Conservation (phyloP, 768 basidiomycete species). For the Calocybe gangraenosa region DNA sequence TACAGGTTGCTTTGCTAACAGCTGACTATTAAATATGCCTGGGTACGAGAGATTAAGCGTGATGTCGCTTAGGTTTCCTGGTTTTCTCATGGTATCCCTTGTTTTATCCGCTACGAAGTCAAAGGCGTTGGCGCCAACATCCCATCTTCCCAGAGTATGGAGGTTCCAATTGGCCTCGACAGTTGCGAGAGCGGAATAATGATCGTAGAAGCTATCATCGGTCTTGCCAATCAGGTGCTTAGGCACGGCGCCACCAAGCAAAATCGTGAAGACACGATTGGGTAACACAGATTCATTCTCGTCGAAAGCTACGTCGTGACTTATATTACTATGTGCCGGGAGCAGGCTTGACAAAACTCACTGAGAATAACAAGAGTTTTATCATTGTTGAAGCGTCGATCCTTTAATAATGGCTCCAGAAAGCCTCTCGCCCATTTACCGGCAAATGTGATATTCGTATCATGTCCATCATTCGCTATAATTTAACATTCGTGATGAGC, state of each 20-base stretch:
- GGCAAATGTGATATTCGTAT: slow-evolving; percentile 49
- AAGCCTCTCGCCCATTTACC: slow-evolving; percentile 44
- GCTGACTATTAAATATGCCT: slow-evolving; percentile 20
- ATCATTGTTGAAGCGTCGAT: slow-evolving; percentile 49
- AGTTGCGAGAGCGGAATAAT: slow-evolving; percentile 55
- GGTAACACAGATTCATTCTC: slow-evolving; percentile 41
- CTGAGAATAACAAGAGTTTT: slow-evolving; percentile 53
- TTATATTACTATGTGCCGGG: slow-evolving; percentile 20
- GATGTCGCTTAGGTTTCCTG: slow-evolving; percentile 6
- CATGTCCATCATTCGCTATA: slow-evolving; percentile 51
- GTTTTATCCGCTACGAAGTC: slow-evolving; percentile 42
- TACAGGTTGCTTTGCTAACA: slow-evolving; percentile 13
- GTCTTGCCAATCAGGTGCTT: slow-evolving; percentile 33
- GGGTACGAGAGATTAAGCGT: slow-evolving; percentile 24
- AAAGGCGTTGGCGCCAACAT: slow-evolving; percentile 45
- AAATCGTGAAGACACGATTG: slow-evolving; percentile 43
- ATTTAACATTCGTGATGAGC: slow-evolving; percentile 24
- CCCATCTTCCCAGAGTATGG: slow-evolving; percentile 48
- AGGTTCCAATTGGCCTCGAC: slow-evolving; percentile 61
- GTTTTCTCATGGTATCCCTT: slow-evolving; percentile 31
- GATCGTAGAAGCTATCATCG: slow-evolving; percentile 55
- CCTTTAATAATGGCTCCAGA: slow-evolving; percentile 45
- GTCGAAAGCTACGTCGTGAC: slow-evolving; percentile 47
- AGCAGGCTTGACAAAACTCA: neutral
- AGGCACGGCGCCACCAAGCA: slow-evolving; percentile 43